These are phyloP conservation scores for Lasiodiplodia citricola DNA, from an alignment of 2,329 filamentous ascomycete genomes.

Conservation along the genomic window DNA sequence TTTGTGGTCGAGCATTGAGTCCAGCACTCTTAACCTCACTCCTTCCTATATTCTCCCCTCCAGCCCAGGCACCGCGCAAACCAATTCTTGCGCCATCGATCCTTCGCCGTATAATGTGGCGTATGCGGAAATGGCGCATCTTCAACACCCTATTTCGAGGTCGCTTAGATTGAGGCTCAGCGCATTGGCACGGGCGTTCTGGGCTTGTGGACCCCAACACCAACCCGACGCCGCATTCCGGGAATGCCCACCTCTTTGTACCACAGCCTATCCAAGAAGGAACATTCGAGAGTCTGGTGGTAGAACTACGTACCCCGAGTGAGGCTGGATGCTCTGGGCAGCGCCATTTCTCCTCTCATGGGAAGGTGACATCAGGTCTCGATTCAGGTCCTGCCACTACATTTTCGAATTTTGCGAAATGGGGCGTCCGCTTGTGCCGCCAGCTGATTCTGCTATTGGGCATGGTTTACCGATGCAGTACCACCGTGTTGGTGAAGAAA, in stretches of 20 bases:
- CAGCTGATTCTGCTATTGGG: neutral
- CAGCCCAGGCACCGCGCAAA: neutral
- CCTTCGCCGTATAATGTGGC: neutral
- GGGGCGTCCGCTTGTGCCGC: neutral
- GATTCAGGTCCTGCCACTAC: neutral
- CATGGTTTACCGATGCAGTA: neutral
- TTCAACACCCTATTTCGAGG: neutral
- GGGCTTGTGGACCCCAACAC: slow-evolving; percentile 14
- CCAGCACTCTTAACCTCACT: neutral
- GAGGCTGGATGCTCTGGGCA: neutral
- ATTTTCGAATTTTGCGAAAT: neutral
- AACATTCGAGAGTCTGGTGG: neutral
- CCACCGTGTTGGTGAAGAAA: neutral
- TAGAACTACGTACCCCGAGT: neutral
- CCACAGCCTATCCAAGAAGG: neutral
- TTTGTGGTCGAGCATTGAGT: neutral
- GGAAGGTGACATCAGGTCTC: slow-evolving; percentile 10
- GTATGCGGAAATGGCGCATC: neutral
- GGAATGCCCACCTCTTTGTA: neutral
- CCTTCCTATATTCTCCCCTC: neutral
- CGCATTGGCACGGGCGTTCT: neutral
- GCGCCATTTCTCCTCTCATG: neutral
- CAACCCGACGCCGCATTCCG: slow-evolving; percentile 17
- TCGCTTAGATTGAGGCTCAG: neutral
- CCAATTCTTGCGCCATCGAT: neutral